Evolutionary conservation across 1,139 yeast genomes (phyloP).

Genomic region (Protomyces inouyei): DNA sequence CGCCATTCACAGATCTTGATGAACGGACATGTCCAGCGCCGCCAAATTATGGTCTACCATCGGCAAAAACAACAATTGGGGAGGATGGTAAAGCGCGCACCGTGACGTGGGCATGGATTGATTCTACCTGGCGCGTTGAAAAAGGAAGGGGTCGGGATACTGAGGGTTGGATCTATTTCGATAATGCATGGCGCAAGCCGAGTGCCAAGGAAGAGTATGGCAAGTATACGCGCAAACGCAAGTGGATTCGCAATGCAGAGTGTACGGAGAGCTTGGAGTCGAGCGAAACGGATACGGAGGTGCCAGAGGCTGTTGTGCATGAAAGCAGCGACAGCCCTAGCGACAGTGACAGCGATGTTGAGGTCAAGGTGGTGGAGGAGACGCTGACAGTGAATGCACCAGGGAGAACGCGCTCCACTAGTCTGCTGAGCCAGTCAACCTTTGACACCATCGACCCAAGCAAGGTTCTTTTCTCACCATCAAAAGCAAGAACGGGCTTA

Average conservation of each 20-base stretch:
- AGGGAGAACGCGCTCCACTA: background rate
- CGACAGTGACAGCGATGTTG: background rate
- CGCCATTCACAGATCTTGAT: constrained; percentile 93
- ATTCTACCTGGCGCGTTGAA: constrained; percentile 79
- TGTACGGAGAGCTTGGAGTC: constrained; percentile 2
- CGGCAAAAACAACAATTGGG: constrained; percentile 62
- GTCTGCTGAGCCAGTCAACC: background rate
- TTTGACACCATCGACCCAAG: background rate
- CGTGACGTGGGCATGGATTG: constrained; percentile 81
- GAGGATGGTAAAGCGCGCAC: constrained; percentile 34
- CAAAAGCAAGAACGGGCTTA: background rate
- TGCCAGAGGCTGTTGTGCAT: background rate
- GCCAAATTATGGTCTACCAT: constrained; percentile 74
- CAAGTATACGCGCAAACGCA: constrained; percentile 59
- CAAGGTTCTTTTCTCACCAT: background rate
- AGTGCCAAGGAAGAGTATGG: constrained; percentile 74
- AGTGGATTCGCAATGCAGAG: constrained; percentile 25
- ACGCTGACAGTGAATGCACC: background rate
- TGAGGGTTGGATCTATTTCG: constrained; percentile 84
- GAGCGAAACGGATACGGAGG: background rate
- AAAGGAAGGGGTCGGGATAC: constrained; percentile 41
- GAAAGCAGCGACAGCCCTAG: background rate
- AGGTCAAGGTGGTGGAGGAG: background rate
- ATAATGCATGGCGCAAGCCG: constrained; percentile 92
- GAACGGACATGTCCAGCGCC: constrained; percentile 77